Evolutionary conservation across 257 asterid genomes (phyloP).

Genomic region (Thymus quinquecostatus): DNA sequence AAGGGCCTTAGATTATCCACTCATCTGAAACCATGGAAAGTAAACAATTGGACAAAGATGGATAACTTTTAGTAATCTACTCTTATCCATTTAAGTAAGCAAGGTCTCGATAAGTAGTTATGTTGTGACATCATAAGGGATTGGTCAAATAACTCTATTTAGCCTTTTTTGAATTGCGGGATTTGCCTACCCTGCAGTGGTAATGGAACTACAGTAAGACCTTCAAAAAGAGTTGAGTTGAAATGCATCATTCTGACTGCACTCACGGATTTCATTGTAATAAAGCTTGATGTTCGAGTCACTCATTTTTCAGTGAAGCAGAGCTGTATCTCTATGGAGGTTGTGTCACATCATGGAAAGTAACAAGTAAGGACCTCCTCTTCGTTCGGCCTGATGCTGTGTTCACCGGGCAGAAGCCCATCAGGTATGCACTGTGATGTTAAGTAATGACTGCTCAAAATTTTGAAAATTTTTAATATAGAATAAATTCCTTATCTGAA

Average conservation of each 20-base stretch:
- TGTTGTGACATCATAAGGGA: neutral
- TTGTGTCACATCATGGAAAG: conserved; percentile 97
- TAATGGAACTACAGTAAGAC: neutral
- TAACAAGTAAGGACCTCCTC: conserved; percentile 80
- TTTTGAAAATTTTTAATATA: neutral
- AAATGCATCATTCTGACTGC: neutral
- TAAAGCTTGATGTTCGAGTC: conserved; percentile 3
- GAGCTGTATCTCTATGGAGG: conserved; percentile 94
- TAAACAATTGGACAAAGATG: neutral
- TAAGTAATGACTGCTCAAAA: conserved; percentile 5
- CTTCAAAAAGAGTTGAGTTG: neutral
- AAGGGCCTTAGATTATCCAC: neutral
- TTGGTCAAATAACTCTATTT: neutral
- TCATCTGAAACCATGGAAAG: neutral
- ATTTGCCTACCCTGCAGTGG: neutral
- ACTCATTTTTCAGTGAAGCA: conserved; percentile 68
- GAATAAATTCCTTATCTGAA: neutral
- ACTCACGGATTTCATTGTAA: neutral
- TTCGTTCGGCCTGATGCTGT: conserved; percentile 99
- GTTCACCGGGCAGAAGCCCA: conserved; percentile 91
- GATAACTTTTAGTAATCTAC: neutral
- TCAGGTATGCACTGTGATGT: conserved; percentile 60
- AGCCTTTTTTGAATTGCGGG: neutral
- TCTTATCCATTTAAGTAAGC: neutral
- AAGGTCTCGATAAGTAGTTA: neutral